Base-by-base conservation (phyloP, 2,329 filamentous ascomycete species). In the Colletotrichum chlorophyti region DNA sequence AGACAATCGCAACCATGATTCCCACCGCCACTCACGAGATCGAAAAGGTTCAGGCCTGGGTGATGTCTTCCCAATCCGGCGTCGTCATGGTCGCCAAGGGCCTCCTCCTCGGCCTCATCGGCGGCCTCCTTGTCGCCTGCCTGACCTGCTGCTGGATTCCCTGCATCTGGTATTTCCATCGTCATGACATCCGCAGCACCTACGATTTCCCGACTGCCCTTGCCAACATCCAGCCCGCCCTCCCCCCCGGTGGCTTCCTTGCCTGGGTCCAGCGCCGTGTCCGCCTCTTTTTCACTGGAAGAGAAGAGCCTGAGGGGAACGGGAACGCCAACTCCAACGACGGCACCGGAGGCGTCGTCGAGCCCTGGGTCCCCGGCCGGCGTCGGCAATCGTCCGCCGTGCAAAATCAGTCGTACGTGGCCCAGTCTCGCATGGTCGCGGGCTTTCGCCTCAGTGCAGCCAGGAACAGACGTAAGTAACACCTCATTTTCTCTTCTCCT, bases 121-220 rank as follows among this genome's bases (percentile, higher is more conserved):
- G 57, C 26, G 63, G 62, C 23, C 17, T 65, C 15, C 5, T 58
- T 40, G n/a, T 65, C 23, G 60, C 62, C n/a, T 21, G 55, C 14
- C n/a, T 61, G 29, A 52, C 34, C 24, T 65, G 62, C 52, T 65
- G 60, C 62, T 65, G 63, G 63, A 23, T 35, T 5, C 47, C 54
- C 14, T 64, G 55, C 49, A 12, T 63, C 3, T 60, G 50, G 24
- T 55, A 60, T n/a, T n/a, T n/a, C n/a, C n/a, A n/a, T n/a, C n/a
- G n/a, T n/a, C n/a, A n/a, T n/a, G n/a, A n/a, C n/a, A n/a, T n/a
- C n/a, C n/a, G n/a, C n/a, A n/a, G n/a, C 53, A 31, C 24, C 31
- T 41, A 53, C 41, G 27, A 53, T 23, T 34, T 54, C 35, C 37
- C n/a, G 27, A 47, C 41, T n/a, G 26, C 10, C 12, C 37, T 51